Evolutionary conservation across 2,329 filamentous ascomycete genomes (phyloP), one percentile per base, ranked within the genome.

Genomic region (Lachnellula subtilissima): DNA sequence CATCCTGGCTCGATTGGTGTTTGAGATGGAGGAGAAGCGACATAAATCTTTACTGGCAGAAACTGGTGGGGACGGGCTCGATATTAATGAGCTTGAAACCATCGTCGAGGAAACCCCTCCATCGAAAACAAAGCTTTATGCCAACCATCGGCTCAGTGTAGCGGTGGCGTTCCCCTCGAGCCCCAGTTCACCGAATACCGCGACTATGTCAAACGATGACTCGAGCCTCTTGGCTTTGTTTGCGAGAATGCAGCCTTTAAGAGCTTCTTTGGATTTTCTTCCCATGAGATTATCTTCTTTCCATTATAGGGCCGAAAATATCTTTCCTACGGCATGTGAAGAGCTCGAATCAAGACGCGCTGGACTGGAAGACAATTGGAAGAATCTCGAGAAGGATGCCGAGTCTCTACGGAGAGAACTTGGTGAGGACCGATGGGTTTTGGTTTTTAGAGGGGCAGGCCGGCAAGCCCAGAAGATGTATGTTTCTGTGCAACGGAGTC

Each of bases 21-120:
- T 97, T 67, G 92, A 97, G 72, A 96, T 97, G 91, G 94, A 99
- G 71, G 94, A 97, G 74, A 88, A 91, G 62, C 82, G 94, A 48
- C 93, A 97, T 72, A 87, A 87, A 71, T 88, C 86, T 47, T 79
- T 90, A 61, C 78, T 87, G 66, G 83, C 83, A 39, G 80, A 79
- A 36, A 73, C 76, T 28, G 75, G 73, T n/a, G 84, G 84, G 17
- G 85, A 87, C 43, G 80, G 82, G 7, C 70, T 79, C 70, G 93
- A 97, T 69, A 88, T 97, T 62, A 89, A 88, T 56, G 91, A 97
- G 65, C 78, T 97, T 28, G 90, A 96, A 68, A 96, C 89, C 0
- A 97, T 97, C 55, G 88, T 96, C 3, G 93, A 97, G 69, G 92
- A 96, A 64, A 87, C 86, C 0, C 89, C 91, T 7, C 76, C 80